Evolutionary conservation across 768 basidiomycete genomes (phyloP).

Genomic region (Obba rivulosa): DNA sequence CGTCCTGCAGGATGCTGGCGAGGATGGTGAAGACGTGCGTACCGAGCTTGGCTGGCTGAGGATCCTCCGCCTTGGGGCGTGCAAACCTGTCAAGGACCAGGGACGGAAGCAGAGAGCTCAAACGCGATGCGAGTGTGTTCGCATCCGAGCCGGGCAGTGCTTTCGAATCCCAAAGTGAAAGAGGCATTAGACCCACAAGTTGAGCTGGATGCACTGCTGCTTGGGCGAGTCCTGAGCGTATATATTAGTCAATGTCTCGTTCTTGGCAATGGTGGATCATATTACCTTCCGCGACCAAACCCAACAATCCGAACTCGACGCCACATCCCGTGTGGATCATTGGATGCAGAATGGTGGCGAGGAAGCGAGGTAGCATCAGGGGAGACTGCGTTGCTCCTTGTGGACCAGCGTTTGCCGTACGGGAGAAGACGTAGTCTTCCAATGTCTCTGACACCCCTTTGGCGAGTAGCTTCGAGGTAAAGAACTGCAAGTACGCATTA

Average conservation of each 20-base stretch:
- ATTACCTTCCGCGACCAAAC: constrained; percentile 58
- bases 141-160: too few relatives aligned
- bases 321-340: constrained; percentile 62
- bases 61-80: background rate
- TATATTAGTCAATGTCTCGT: background rate
- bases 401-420: constrained; percentile 16
- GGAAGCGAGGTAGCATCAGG: constrained; percentile 54
- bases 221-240: constrained; percentile 43
- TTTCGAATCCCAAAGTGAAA: constrained; percentile 15
- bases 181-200: constrained; percentile 30
- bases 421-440: constrained; percentile 61
- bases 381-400: constrained; percentile 21
- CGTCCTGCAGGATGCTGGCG: constrained; percentile 49
- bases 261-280: background rate
- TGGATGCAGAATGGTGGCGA: constrained; percentile 57
- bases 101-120: constrained; percentile 7
- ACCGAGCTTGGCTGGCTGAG: background rate
- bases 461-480: constrained; percentile 33
- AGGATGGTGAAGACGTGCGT: constrained; percentile 49
- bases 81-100: constrained; percentile 1
- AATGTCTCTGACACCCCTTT: constrained; percentile 41
- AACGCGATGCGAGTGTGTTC: background rate
- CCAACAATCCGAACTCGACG: constrained; percentile 54
- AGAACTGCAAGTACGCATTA: constrained; percentile 53
- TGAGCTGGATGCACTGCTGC: constrained; percentile 41